Conservation (phyloP, 176 grass and related monocot species). For the Lolium perenne region DNA sequence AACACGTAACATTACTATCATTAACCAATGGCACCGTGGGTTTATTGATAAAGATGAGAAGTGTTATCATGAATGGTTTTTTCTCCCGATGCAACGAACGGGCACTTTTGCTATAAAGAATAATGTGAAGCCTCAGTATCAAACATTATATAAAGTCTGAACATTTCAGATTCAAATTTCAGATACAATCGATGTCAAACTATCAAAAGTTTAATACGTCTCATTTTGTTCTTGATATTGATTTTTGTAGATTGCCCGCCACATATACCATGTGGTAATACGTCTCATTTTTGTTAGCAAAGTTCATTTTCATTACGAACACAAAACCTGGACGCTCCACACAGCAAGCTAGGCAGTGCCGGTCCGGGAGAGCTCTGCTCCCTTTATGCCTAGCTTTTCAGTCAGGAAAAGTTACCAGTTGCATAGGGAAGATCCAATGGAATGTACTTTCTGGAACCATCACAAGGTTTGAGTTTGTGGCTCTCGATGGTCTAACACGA, state of each 20-base stretch:
- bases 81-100: too few species aligned
- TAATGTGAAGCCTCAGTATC: too few species aligned
- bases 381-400: conserved; percentile 13
- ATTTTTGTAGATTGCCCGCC: too few species aligned
- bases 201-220: not conserved
- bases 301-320: conserved; percentile 5
- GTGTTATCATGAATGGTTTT: too few species aligned
- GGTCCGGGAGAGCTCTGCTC: not conserved
- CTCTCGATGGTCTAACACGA: not conserved
- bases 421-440: conserved; percentile 49
- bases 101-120: too few species aligned
- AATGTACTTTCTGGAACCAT: conserved; percentile 47
- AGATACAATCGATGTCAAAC: not conserved
- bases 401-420: conserved; percentile 25
- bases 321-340: not conserved
- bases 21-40: too few species aligned
- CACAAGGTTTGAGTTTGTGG: conserved; percentile 13
- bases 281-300: not conserved
- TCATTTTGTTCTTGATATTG: too few species aligned
- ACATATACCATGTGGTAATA: too few species aligned
- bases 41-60: too few species aligned
- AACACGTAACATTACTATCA: too few species aligned
- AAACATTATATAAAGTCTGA: too few species aligned
- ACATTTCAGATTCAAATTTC: too few species aligned
- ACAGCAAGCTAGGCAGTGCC: not conserved